Base-by-base conservation (phyloP, 1,284 basidiomycete genomes). In the Puccinia coronata region DNA sequence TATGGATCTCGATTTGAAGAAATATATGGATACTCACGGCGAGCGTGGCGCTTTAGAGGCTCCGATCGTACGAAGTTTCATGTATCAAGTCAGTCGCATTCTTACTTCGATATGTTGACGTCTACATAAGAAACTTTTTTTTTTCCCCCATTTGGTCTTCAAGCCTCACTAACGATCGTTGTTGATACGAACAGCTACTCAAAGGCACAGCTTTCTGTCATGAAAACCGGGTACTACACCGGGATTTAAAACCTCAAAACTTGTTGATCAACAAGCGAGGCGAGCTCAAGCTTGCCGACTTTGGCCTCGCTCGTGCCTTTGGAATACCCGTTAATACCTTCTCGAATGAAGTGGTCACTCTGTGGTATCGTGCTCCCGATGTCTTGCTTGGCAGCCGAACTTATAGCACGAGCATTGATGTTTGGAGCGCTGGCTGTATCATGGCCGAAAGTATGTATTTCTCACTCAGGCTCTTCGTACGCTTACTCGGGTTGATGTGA, bases 331-430 rank as follows among this genome's bases (percentile, higher is more conserved):
- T 97, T 76, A 96, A 97, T 85, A 97, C 95, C 0, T 97, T 97
- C 87, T 95, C 93, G 0, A 81, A 97, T 86, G 95, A 97, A 89
- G 95, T 91, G 83, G 97, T 99, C 41, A 99, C 97, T 6, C 89
- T 99, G 18, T 99, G 97, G 97, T 99, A 99, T 87, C 93, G 97
- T 80, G 96, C 97, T 0, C 97, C 97, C 0, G 97, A 99, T 86
- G 97, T 99, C 61, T 90, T 99, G 23, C 91, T 99, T 82, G 97
- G 97, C 74, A 97, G 95, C 55, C 90, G 97, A 78, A 98, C 96
- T 76, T 99, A 99, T 87, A 96, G 93, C 86, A 99, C 97, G 2
- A 96, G 94, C 28, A 98, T 99, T 86, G 97, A 99, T 87, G 94
- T 99, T 82, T 99, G 97, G 97, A 96, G 94, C 8, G 97, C 96